These are phyloP conservation scores for Cryoendolithus antarcticus DNA, from an alignment of 2,329 filamentous ascomycete species.

Conservation along the genomic window DNA sequence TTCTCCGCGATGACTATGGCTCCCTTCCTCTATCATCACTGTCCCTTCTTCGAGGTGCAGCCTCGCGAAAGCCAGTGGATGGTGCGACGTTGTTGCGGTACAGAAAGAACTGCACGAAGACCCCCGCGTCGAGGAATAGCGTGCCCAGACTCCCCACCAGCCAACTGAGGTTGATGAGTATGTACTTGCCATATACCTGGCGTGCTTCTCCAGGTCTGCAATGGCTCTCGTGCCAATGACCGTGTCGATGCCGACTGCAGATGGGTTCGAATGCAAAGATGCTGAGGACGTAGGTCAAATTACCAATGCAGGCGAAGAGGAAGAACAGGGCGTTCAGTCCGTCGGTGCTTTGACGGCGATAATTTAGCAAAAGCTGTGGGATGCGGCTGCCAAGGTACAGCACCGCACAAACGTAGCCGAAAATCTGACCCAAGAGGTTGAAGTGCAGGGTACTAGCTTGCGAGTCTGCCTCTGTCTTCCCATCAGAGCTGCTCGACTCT, in stretches of 20 bases:
- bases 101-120: conserved; percentile 86
- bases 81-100: conserved; percentile 46
- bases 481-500: conserved; percentile 7
- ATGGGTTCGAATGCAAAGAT: conserved; percentile 81
- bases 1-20: too few species aligned
- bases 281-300: conserved; percentile 81
- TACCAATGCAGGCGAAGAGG: conserved; percentile 89
- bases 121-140: conserved; percentile 67
- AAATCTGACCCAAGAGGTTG: conserved; percentile 71
- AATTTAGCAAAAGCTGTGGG: conserved; percentile 86
- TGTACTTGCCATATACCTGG: conserved; percentile 63
- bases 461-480: conserved; percentile 19
- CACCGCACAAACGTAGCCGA: conserved; percentile 81
- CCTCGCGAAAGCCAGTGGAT: too few species aligned
- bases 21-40: too few species aligned
- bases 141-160: conserved; percentile 80
- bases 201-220: conserved; percentile 56
- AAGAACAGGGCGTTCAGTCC: conserved; percentile 93
- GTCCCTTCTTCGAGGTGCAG: too few species aligned
- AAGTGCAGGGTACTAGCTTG: conserved; percentile 47
- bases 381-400: conserved; percentile 83
- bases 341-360: conserved; percentile 81
- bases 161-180: conserved; percentile 86
- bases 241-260: conserved; percentile 35
- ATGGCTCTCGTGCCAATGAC: conserved; percentile 22